A percentile compares a stretch with the other conserved stretches of the same genome.
Evolutionary conservation across 352 stramenopile species (phyloP).

Genomic region (Phytophthora kernoviae): DNA sequence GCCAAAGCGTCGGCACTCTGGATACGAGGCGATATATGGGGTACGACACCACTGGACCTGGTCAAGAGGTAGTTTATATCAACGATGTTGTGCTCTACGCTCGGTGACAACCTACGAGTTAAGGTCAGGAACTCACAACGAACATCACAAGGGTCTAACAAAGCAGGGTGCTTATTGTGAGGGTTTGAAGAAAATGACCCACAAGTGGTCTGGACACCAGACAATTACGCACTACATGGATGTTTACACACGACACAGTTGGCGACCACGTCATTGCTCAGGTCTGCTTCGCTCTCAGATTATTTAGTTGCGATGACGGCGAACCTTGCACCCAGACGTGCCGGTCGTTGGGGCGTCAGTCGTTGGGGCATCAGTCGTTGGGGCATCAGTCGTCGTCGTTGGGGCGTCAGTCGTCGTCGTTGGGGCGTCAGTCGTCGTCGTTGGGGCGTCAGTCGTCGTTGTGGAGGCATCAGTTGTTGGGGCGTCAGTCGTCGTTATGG

Average conservation of each 20-base stretch:
- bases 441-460: too few species aligned
- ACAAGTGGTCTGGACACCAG: conserved; percentile 6
- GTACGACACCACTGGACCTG: conserved; percentile 38
- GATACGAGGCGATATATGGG: conserved; percentile 77
- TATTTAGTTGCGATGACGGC: conserved; percentile 29
- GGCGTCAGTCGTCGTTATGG: neutral
- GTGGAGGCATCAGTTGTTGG: conserved; percentile 12
- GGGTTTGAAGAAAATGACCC: neutral
- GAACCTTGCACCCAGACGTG: conserved; percentile 38
- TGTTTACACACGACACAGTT: conserved; percentile 9
- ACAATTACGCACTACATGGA: conserved; percentile 19
- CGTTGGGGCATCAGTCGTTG: neutral
- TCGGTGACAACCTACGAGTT: conserved; percentile 22
- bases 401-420: conserved; percentile 7
- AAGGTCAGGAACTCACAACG: neutral
- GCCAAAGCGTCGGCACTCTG: conserved; percentile 40
- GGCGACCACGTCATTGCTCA: neutral
- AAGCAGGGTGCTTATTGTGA: conserved; percentile 18
- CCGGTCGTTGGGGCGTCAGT: conserved; percentile 26
- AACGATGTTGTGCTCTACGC: conserved; percentile 62
- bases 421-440: conserved; percentile 11
- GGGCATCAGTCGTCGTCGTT: conserved; percentile 1
- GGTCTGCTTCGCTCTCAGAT: neutral
- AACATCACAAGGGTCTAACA: conserved; percentile 10
- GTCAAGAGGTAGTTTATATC: conserved; percentile 78